phyloP scores from a whole-genome alignment of 768 basidiomycete genomes.

The Suillus subaureus region DNA sequence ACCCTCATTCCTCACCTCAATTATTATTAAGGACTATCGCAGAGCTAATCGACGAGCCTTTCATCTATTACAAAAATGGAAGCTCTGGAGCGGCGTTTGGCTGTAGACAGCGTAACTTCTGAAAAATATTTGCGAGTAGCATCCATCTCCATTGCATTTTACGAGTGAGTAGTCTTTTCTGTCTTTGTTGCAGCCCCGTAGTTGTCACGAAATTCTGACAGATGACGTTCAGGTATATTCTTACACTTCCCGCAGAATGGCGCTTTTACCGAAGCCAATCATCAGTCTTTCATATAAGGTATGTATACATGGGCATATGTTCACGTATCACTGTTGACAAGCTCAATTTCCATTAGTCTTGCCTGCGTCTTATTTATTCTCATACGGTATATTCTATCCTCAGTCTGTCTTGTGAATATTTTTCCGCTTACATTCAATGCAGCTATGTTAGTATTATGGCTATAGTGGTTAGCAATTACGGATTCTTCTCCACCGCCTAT shows the following conservation, averaged over 20 bases:
- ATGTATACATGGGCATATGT: neutral
- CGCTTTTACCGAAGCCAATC: constrained; percentile 36
- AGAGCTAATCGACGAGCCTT: neutral
- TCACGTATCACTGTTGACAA: neutral
- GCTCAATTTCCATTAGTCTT: constrained; percentile 19
- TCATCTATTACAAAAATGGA: neutral
- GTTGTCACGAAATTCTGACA: neutral
- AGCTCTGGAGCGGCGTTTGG: neutral
- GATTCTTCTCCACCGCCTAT: constrained; percentile 58
- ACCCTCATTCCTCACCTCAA: neutral
- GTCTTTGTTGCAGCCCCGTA: neutral
- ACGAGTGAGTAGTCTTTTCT: constrained; percentile 34
- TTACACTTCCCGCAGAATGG: constrained; percentile 35
- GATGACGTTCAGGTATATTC: constrained; percentile 25
- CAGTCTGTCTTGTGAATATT: too few species aligned
- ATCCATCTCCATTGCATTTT: constrained; percentile 39
- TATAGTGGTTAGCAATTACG: constrained; percentile 55
- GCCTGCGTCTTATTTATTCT: constrained; percentile 35
- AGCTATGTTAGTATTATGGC: constrained; percentile 46
- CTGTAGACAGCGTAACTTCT: constrained; percentile 11
- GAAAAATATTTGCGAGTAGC: constrained; percentile 37
- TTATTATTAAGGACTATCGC: neutral
- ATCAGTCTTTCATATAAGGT: constrained; percentile 32
- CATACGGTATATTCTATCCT: constrained; percentile 27
- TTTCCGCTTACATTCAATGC: neutral